A percentile compares a stretch with the other conserved stretches of the same genome.
These are phyloP conservation scores for Ophiostoma australiae DNA, from an alignment of 2,329 filamentous ascomycete species.

Conservation along the genomic window DNA sequence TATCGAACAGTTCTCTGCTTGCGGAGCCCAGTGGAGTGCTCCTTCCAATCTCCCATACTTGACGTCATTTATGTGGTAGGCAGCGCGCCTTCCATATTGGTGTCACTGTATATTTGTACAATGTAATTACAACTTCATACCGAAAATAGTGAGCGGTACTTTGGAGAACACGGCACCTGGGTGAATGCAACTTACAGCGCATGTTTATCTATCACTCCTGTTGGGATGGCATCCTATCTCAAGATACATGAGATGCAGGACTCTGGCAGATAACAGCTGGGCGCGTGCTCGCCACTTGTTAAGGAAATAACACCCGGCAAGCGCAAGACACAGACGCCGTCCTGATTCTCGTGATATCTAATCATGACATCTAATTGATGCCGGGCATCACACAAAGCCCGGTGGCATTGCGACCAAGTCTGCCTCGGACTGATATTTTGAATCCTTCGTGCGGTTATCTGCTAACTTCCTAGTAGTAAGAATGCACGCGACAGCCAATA, in stretches of 20 bases:
- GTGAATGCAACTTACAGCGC: too few relatives aligned
- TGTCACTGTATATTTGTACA: background rate
- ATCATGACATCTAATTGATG: background rate
- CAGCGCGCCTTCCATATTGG: background rate
- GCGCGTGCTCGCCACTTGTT: background rate
- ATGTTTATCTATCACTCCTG: too few relatives aligned
- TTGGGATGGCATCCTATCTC: background rate
- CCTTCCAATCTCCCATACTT: background rate
- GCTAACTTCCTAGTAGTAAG: background rate
- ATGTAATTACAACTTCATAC: background rate
- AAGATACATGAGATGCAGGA: background rate
- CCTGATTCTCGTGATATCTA: background rate
- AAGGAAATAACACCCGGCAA: background rate
- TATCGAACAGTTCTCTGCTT: background rate
- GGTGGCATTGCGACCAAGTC: background rate
- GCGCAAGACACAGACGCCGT: background rate
- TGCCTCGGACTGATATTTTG: background rate
- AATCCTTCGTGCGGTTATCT: background rate
- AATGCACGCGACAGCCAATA: background rate
- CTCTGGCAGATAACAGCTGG: background rate
- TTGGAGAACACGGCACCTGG: background rate
- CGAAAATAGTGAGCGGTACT: background rate
- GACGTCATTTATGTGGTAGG: background rate
- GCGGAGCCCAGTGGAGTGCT: slow-evolving; percentile 5
- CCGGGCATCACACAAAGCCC: background rate